These are phyloP conservation scores for Mesembryanthemum crystallinum DNA, from an alignment of 148 eudicot species.

Conservation along the genomic window DNA sequence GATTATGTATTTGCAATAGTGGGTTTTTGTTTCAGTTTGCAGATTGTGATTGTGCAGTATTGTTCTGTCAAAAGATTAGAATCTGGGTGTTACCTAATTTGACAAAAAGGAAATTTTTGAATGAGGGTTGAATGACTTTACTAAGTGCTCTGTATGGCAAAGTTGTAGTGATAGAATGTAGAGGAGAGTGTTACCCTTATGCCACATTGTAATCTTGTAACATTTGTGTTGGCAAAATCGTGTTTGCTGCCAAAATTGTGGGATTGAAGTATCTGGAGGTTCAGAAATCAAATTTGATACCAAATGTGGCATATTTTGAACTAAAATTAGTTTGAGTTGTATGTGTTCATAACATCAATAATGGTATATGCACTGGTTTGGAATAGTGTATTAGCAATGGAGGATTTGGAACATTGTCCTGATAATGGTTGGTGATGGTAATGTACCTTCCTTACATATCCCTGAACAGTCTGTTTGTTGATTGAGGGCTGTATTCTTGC, in stretches of 20 bases:
- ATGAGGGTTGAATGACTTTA: no score
- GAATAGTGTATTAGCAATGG: background rate
- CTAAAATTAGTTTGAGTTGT: background rate
- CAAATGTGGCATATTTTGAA: background rate
- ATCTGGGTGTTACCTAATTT: background rate
- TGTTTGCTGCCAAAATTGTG: background rate
- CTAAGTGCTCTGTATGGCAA: background rate
- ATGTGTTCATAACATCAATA: background rate
- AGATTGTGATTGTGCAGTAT: background rate
- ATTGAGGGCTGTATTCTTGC: background rate
- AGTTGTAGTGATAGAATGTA: constrained; percentile 4
- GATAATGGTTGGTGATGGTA: constrained; percentile 3
- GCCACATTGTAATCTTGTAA: background rate
- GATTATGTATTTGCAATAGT: background rate
- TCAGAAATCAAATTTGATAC: background rate
- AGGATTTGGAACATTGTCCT: background rate
- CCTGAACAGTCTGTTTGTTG: background rate
- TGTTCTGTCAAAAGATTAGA: background rate
- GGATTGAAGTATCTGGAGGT: background rate
- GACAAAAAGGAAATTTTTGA: background rate
- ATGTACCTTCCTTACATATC: background rate
- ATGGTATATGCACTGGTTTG: background rate
- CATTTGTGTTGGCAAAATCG: background rate
- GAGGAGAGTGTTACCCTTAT: background rate
- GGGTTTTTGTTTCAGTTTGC: background rate